These are phyloP conservation scores for Venturia effusa DNA, from an alignment of 2,329 filamentous ascomycete species.

Conservation along the genomic window DNA sequence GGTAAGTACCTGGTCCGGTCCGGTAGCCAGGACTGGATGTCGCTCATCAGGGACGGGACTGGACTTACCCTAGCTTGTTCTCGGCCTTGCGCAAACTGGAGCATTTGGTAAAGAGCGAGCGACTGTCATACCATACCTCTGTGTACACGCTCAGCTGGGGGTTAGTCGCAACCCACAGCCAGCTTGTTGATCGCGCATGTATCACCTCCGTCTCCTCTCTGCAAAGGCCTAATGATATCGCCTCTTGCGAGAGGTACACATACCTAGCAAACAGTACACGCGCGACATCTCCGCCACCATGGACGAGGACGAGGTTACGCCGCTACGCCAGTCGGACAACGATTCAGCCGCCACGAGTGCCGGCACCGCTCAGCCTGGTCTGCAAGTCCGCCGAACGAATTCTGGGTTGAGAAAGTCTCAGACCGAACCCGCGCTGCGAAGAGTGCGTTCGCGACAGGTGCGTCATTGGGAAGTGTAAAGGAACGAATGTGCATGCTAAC, in stretches of 20 bases:
- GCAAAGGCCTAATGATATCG: background rate
- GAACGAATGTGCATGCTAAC: background rate
- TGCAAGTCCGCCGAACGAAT: background rate
- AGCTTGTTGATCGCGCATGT: background rate
- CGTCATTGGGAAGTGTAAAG: background rate
- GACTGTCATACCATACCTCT: background rate
- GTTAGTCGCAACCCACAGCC: background rate
- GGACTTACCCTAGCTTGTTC: too few relatives aligned
- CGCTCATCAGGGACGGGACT: background rate
- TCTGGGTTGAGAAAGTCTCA: background rate
- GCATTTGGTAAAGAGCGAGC: background rate
- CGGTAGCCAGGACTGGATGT: background rate
- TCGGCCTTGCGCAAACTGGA: background rate
- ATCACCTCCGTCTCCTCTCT: background rate
- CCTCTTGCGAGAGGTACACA: background rate
- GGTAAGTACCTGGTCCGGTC: background rate
- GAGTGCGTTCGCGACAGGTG: conserved; percentile 7
- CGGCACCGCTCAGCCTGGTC: background rate
- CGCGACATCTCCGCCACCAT: background rate
- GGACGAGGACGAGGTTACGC: background rate
- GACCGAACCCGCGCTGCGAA: conserved; percentile 2
- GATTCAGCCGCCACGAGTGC: background rate
- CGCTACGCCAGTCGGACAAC: background rate
- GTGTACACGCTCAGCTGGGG: background rate
- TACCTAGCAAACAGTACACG: background rate